These are phyloP conservation scores for Lipomyces starkeyi DNA, from an alignment of 805 yeast genomes.

Conservation along the genomic window DNA sequence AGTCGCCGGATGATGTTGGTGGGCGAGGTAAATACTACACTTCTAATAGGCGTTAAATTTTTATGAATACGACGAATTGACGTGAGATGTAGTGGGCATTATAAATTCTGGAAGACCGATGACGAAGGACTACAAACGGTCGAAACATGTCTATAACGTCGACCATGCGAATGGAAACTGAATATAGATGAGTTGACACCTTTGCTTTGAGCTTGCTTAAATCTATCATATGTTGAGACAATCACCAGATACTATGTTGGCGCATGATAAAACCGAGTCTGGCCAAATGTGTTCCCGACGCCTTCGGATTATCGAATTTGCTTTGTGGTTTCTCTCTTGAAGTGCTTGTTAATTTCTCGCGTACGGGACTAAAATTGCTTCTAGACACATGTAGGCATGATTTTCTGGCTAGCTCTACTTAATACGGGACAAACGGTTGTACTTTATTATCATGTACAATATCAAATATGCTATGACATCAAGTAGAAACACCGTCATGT, in stretches of 20 bases:
- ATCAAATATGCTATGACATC: background rate
- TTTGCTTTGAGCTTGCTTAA: conserved; percentile 6
- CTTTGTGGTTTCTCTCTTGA: background rate
- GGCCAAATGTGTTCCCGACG: background rate
- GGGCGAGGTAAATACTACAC: conserved; percentile 23
- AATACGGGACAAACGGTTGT: background rate
- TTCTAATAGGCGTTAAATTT: background rate
- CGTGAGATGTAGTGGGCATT: conserved; percentile 31
- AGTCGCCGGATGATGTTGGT: conserved; percentile 36
- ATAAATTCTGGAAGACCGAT: conserved; percentile 28
- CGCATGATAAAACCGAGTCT: background rate
- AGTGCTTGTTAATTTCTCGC: background rate
- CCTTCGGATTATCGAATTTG: background rate
- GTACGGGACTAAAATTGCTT: background rate
- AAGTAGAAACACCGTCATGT: background rate
- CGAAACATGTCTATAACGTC: conserved; percentile 31
- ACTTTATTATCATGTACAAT: background rate
- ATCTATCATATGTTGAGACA: background rate
- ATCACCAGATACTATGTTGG: background rate
- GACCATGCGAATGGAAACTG: conserved; percentile 1
- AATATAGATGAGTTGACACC: conserved; percentile 12
- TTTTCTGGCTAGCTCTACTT: background rate
- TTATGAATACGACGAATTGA: background rate
- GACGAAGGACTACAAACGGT: conserved; percentile 26
- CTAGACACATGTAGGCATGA: background rate